Base-by-base conservation (phyloP, 1,139 yeast genomes). In the Pichia inconspicua region DNA sequence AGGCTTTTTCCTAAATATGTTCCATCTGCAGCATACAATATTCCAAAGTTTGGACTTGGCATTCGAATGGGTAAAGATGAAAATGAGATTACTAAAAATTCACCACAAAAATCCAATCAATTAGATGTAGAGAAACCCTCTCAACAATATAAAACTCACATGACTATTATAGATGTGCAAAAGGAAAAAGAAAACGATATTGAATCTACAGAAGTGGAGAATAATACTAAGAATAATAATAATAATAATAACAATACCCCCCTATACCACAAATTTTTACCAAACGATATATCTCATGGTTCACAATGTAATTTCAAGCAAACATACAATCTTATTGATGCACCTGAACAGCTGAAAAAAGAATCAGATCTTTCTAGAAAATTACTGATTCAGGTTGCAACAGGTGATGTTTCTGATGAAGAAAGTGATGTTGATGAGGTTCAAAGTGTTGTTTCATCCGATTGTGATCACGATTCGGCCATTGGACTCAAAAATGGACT, bases 1-100 rank as follows among this genome's bases (percentile, higher is more conserved):
- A 34, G 44, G 2, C 28, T 49, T 4, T 53, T 53, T n/a, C 55
- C 55, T 8, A 9, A 42, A 34, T 25, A 25, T 11, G 17, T 27
- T 32, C 38, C 30, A 19, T 10, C 35, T 32, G n/a, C 45, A 5
- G 22, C 8, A 5, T 31, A 39, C 12, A 38, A 41, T 30, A 15
- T 25, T 17, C 36, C 38, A 4, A 39, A 41, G 6, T 32, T 32
- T 34, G 55, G 55, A 8, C 32, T 53, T 11, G 52, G 55, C 12
- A 42, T 52, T 35, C 30, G 36, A 11, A 43, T 25, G 4, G 34
- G 14, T 25, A 34, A 34, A 34, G 37, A 12, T 34, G 41, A 5
- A n/a, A 14, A 34, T 8, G 37, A 34, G 19, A 34, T 34, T 11
- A 17, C 19, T 15, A 34, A 34, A 34, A 5, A 8, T 34, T 6